Evolutionary conservation across 2,329 filamentous ascomycete genomes (phyloP).

Genomic region (Aphanocladium album): DNA sequence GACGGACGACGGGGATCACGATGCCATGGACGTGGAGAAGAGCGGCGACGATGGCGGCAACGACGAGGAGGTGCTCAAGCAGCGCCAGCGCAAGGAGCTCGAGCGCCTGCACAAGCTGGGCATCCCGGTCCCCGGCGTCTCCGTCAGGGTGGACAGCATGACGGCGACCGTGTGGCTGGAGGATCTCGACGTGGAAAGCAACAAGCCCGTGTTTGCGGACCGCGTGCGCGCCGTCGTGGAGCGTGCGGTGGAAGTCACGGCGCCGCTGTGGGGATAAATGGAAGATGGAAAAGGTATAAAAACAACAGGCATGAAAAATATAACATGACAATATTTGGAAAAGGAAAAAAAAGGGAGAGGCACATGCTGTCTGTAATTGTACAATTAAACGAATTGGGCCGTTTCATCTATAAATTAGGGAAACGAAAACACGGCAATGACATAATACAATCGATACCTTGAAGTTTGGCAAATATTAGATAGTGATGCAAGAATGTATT

Average conservation of each 20-base stretch:
- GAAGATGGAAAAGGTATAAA: no score
- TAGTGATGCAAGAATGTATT: background rate
- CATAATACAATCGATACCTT: no score
- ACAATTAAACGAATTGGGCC: no score
- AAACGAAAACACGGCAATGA: no score
- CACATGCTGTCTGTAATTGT: no score
- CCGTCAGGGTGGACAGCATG: conserved; percentile 83
- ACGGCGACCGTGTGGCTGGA: conserved; percentile 89
- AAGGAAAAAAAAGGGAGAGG: no score
- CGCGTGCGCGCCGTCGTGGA: conserved; percentile 86
- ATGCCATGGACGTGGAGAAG: conserved; percentile 15
- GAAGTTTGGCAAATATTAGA: background rate
- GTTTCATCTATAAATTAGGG: no score
- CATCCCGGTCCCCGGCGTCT: conserved; percentile 84
- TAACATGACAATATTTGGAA: no score
- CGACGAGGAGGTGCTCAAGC: conserved; percentile 41
- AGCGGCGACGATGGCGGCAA: conserved; percentile 27
- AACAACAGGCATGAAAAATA: no score
- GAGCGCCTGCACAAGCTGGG: conserved; percentile 75
- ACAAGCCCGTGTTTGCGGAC: conserved; percentile 71
- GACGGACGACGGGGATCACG: conserved; percentile 21
- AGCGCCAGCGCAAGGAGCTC: conserved; percentile 63
- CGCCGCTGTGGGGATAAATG: conserved; percentile 60
- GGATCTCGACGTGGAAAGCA: conserved; percentile 82
- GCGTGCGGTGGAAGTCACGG: conserved; percentile 79